Base-by-base conservation (phyloP, 768 basidiomycete genomes). In the Rhizopogon salebrosus region DNA sequence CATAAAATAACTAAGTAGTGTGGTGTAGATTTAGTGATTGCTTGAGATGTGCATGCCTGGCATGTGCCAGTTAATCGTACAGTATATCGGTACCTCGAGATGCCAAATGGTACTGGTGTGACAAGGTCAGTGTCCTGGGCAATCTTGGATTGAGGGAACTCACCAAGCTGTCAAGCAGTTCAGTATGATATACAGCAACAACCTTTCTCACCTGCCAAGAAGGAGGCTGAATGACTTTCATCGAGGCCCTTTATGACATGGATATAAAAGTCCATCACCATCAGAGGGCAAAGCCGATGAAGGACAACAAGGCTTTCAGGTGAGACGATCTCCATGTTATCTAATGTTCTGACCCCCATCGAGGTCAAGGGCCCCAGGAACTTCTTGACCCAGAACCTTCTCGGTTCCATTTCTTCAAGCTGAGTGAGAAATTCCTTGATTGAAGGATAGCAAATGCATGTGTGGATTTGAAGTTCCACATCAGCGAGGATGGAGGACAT, bases 241-340 rank as follows among this genome's bases (percentile, higher is more conserved):
- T 46, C 43, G 34, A 46, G 26, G 16, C 26, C 16, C 26, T 31
- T 20, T 10, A 29, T 27, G 31, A 54, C 39, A 13, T 54, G 46
- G 53, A 41, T 20, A 26, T 31, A 49, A 18, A 54, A 54, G 14
- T 54, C 53, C 53, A 54, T 54, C 14, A 54, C 41, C 29, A 54
- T 40, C 0, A 54, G 29, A 9, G 53, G 53, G 31, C 38, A 35
- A 18, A 54, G 53, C 9, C 16, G 6, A 35, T 49, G n/a, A 2
- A 54, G 31, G 26, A 49, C 29, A n/a, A 34, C 23, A 24, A 54
- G 53, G 31, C 53, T 54, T 31, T 54, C 48, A 2, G 48, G 53
- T 16, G 53, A 48, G n/a, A 54, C 46, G 16, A 54, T 41, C 22
- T 43, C 38, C 39, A 49, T 31, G 29, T 54, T 40, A 14, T 54